Percentiles rank a stretch among this genome's conserved stretches.
Conservation (phyloP, 768 basidiomycete genomes). For the Agrocybe pediades region DNA sequence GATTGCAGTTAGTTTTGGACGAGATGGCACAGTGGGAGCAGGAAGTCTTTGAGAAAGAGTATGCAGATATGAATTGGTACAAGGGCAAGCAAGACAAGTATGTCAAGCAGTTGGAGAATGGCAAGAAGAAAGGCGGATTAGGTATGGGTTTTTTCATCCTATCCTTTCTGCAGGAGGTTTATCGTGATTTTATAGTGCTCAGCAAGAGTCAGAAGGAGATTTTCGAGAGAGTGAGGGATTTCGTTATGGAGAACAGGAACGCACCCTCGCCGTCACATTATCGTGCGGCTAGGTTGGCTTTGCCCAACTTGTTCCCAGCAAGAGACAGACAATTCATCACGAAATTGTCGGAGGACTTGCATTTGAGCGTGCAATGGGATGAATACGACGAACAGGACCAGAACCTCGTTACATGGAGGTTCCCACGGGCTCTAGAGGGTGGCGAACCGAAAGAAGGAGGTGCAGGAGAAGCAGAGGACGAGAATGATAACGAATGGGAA, state of each 20-base stretch:
- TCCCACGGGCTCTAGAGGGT: conserved; percentile 48
- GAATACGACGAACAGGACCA: conserved; percentile 85
- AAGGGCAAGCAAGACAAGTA: conserved; percentile 90
- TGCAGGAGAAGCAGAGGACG: too few species aligned
- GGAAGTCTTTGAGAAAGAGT: conserved; percentile 91
- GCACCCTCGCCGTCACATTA: conserved; percentile 31
- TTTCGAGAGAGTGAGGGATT: conserved; percentile 76
- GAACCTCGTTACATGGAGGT: conserved; percentile 70
- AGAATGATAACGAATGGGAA: conserved; percentile 52
- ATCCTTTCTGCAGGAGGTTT: not conserved
- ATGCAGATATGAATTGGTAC: conserved; percentile 88
- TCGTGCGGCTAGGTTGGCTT: conserved; percentile 48
- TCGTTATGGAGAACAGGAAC: conserved; percentile 55
- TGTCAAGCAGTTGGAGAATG: conserved; percentile 63
- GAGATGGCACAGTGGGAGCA: conserved; percentile 88
- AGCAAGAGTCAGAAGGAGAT: conserved; percentile 75
- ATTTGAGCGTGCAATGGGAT: conserved; percentile 87
- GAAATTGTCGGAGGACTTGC: conserved; percentile 74
- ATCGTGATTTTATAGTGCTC: conserved; percentile 50
- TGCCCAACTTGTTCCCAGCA: conserved; percentile 81
- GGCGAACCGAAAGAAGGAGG: conserved; percentile 33
- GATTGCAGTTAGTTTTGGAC: conserved; percentile 85
- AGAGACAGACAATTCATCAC: conserved; percentile 80
- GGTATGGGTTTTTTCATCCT: conserved; percentile 43
- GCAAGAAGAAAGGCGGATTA: conserved; percentile 58